These are phyloP conservation scores for Ophiostoma ips DNA, from an alignment of 2,329 filamentous ascomycete genomes.

Conservation along the genomic window DNA sequence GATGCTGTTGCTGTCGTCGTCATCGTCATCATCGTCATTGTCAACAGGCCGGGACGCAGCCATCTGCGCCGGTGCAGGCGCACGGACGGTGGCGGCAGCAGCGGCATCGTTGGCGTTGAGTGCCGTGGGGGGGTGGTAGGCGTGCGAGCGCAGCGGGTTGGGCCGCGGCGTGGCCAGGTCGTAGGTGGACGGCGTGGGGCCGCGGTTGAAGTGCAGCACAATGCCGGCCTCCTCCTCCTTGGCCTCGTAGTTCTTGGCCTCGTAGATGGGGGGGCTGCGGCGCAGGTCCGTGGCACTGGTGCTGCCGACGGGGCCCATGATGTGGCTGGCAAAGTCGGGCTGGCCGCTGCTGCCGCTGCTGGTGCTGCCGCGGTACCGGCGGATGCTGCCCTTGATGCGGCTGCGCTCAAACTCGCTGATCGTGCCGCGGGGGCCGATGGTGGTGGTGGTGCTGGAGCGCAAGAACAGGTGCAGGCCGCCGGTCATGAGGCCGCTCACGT, in stretches of 20 bases:
- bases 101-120: neutral
- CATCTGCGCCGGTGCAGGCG: constrained; percentile 21
- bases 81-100: constrained; percentile 7
- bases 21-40: too few species aligned
- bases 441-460: constrained; percentile 45
- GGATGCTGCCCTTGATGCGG: constrained; percentile 29
- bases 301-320: constrained; percentile 21
- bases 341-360: constrained; percentile 3
- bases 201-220: constrained; percentile 21
- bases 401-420: constrained; percentile 32
- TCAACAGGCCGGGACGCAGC: too few species aligned
- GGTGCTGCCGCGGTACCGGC: constrained; percentile 18
- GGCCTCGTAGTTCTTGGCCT: constrained; percentile 18
- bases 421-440: constrained; percentile 36
- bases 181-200: constrained; percentile 13
- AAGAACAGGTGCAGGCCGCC: constrained; percentile 54
- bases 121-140: constrained; percentile 17
- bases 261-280: constrained; percentile 16
- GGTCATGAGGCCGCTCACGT: constrained; percentile 50
- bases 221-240: constrained; percentile 22
- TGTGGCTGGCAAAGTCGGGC: constrained; percentile 21
- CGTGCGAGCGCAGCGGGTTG: constrained; percentile 24
- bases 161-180: neutral
- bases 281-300: constrained; percentile 17
- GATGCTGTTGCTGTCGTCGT: too few species aligned